Evolutionary conservation across 2,329 filamentous ascomycete genomes (phyloP).

Genomic region (Thermoascus crustaceus): DNA sequence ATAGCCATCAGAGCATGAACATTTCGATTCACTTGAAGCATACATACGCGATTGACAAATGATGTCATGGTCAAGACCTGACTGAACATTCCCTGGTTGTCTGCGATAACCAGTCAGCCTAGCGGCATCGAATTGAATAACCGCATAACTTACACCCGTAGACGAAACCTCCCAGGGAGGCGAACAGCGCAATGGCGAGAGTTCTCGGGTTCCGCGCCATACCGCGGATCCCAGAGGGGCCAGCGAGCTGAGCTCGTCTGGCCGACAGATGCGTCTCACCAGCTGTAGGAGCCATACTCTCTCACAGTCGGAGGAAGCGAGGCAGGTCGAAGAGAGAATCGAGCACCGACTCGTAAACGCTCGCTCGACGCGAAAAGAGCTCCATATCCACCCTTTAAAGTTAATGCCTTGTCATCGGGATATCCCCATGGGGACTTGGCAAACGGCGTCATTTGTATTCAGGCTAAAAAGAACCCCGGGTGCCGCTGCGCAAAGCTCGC

Average conservation of each 20-base stretch:
- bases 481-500: not conserved
- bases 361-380: not conserved
- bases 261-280: slow-evolving; percentile 20
- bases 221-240: slow-evolving; percentile 40
- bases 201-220: slow-evolving; percentile 47
- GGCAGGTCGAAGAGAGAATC: too few species aligned
- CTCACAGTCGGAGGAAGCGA: too few species aligned
- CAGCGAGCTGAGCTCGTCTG: slow-evolving; percentile 27
- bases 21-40: slow-evolving; percentile 15
- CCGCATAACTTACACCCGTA: slow-evolving; percentile 47
- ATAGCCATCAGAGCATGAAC: not conserved
- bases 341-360: too few species aligned
- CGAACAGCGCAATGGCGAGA: slow-evolving; percentile 48
- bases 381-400: not conserved
- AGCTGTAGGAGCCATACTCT: slow-evolving; percentile 6
- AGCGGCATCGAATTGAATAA: not conserved
- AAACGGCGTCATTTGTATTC: not conserved
- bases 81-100: slow-evolving; percentile 71
- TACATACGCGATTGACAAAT: slow-evolving; percentile 39
- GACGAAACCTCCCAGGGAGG: slow-evolving; percentile 44
- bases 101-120: slow-evolving; percentile 8
- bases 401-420: not conserved
- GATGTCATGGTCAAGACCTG: slow-evolving; percentile 51
- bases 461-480: not conserved
- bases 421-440: not conserved